These are phyloP conservation scores for Aphanocladium album DNA, from an alignment of 2,329 filamentous ascomycete species.

Conservation along the genomic window DNA sequence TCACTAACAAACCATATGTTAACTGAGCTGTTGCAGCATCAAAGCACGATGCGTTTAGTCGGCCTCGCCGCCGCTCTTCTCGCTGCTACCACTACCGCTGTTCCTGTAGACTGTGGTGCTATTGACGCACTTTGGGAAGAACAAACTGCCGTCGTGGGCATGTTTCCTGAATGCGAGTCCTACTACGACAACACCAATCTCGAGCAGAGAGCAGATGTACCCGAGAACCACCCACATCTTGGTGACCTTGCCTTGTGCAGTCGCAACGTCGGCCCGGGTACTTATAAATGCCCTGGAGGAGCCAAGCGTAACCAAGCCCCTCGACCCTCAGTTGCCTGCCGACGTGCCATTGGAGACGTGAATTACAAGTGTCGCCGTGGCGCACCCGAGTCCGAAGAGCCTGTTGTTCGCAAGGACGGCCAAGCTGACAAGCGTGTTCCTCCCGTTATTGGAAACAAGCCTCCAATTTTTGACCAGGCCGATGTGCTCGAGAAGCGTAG, in stretches of 20 bases:
- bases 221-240: not conserved
- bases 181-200: not conserved
- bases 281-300: not conserved
- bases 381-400: not conserved
- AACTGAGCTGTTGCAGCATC: not conserved
- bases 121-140: not conserved
- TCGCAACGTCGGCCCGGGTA: not conserved
- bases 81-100: not conserved
- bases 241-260: not conserved
- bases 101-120: not conserved
- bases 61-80: constrained; percentile 1
- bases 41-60: constrained; percentile 1
- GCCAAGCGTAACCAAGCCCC: not conserved
- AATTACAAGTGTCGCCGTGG: not conserved
- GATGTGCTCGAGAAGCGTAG: not conserved
- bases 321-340: not conserved
- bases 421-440: no score
- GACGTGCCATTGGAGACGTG: not conserved
- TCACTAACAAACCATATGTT: not conserved
- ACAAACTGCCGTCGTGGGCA: constrained; percentile 3
- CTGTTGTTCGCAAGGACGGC: not conserved
- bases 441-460: no score
- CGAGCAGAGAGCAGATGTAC: not conserved
- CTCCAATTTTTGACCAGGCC: no score
- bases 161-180: not conserved